These are phyloP conservation scores for Hypoxylon sp. DNA, from an alignment of 2,329 filamentous ascomycete genomes.

Conservation along the genomic window DNA sequence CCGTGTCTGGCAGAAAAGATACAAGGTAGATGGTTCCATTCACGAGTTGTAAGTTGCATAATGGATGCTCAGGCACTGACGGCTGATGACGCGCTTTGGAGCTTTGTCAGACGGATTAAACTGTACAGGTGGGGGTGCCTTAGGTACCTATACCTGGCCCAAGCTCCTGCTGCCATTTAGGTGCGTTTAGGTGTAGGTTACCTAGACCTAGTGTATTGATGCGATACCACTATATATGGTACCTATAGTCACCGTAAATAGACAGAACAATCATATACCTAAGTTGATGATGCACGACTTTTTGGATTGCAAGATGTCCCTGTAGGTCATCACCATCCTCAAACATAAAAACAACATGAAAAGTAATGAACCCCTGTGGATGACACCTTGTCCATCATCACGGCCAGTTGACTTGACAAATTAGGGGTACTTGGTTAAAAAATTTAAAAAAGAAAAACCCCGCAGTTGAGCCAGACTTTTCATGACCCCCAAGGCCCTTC, in stretches of 20 bases:
- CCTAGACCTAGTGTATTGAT: background rate
- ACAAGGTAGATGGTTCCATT: conserved; percentile 17
- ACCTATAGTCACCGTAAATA: background rate
- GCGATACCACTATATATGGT: background rate
- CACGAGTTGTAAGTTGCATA: conserved; percentile 13
- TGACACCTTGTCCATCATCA: conserved; percentile 26
- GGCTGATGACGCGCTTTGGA: conserved; percentile 43
- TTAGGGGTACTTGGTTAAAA: conserved; percentile 30
- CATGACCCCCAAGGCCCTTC: conserved; percentile 17
- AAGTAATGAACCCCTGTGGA: conserved; percentile 13
- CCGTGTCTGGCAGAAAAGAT: conserved; percentile 8
- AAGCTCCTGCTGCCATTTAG: background rate
- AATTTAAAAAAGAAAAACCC: conserved; percentile 9
- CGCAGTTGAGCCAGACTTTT: conserved; percentile 28
- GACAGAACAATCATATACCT: background rate
- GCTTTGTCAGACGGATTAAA: conserved; percentile 28
- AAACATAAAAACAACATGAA: conserved; percentile 30
- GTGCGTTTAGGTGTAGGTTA: conserved; percentile 3
- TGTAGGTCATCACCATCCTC: conserved; percentile 36
- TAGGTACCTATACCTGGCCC: background rate
- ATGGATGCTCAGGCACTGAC: conserved; percentile 39
- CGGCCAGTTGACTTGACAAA: conserved; percentile 29
- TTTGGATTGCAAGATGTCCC: conserved; percentile 45
- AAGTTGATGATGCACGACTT: conserved; percentile 39
- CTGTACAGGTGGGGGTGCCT: conserved; percentile 27